These are phyloP conservation scores for Xylaria acuta DNA, from an alignment of 495 filamentous ascomycete genomes.

Conservation along the genomic window DNA sequence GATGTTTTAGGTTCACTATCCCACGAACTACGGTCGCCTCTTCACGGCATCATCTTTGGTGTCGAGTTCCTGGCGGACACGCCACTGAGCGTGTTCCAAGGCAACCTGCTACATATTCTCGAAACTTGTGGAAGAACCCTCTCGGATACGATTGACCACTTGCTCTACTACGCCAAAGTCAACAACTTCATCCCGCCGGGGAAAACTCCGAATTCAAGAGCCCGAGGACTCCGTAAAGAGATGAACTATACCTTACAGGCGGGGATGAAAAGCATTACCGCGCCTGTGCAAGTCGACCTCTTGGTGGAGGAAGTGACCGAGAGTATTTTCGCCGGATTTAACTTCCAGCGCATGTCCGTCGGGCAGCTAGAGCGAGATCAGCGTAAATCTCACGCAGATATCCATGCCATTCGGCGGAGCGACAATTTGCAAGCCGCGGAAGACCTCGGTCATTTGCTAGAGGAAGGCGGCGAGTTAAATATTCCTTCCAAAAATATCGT, in stretches of 20 bases:
- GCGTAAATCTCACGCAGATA: conserved; percentile 17
- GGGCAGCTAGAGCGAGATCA: conserved; percentile 26
- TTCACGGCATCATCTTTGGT: conserved; percentile 75
- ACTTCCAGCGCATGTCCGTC: conserved; percentile 40
- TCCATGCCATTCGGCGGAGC: conserved; percentile 17
- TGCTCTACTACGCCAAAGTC: conserved; percentile 72
- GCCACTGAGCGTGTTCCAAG: conserved; percentile 56
- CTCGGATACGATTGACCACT: conserved; percentile 76
- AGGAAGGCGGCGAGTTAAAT: neutral
- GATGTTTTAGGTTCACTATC: conserved; percentile 74
- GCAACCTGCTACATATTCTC: conserved; percentile 70
- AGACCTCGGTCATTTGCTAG: conserved; percentile 10
- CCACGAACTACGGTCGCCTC: conserved; percentile 77
- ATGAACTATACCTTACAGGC: conserved; percentile 45
- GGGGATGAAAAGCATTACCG: conserved; percentile 22
- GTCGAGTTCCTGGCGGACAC: conserved; percentile 70
- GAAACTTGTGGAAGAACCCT: conserved; percentile 75
- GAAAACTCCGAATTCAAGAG: conserved; percentile 21
- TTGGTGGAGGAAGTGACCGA: conserved; percentile 65
- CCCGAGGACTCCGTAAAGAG: conserved; percentile 24
- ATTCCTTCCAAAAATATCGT: conserved; percentile 47
- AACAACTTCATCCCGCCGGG: conserved; percentile 47
- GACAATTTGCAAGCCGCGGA: conserved; percentile 20
- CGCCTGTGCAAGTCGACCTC: conserved; percentile 47
- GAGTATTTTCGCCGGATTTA: conserved; percentile 60